Conservation (phyloP, 768 basidiomycete genomes). For the Sporobolomyces phaffii region DNA sequence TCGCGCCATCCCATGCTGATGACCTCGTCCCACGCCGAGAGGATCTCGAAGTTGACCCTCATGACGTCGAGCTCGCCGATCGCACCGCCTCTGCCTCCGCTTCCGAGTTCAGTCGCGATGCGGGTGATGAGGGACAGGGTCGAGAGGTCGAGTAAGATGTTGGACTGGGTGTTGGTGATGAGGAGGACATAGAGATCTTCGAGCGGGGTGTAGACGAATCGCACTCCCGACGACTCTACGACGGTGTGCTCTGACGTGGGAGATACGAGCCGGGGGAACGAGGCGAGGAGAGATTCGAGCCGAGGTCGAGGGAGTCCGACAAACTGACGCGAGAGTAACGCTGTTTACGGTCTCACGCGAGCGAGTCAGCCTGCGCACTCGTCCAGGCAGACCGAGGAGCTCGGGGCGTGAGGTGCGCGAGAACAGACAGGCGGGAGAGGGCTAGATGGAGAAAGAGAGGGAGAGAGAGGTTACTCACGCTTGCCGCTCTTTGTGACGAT, state of each 20-base stretch:
- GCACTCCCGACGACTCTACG: constrained; percentile 39
- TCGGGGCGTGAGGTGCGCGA: not conserved
- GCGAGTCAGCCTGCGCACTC: not conserved
- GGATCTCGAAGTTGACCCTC: constrained; percentile 83
- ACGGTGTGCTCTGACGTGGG: constrained; percentile 63
- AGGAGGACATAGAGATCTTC: constrained; percentile 90
- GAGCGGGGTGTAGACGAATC: constrained; percentile 43
- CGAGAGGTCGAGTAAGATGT: constrained; percentile 96
- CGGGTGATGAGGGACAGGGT: constrained; percentile 90
- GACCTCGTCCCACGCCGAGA: constrained; percentile 94
- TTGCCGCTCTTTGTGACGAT: constrained; percentile 94
- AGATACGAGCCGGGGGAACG: constrained; percentile 95
- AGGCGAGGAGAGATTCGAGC: constrained; percentile 90
- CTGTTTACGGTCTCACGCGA: constrained; percentile 48
- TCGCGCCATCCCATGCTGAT: constrained; percentile 69
- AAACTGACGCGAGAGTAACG: constrained; percentile 93
- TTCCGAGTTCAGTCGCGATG: constrained; percentile 73
- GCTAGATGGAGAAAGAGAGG: not conserved
- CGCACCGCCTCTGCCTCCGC: constrained; percentile 50
- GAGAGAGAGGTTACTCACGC: constrained; percentile 52
- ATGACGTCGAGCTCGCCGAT: constrained; percentile 84
- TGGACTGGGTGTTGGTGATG: constrained; percentile 98
- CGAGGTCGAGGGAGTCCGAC: constrained; percentile 83
- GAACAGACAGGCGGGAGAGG: not conserved
- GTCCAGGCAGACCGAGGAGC: not conserved